Base-by-base conservation (phyloP, 2,329 filamentous ascomycete genomes). In the Ceratocystis albifundus region DNA sequence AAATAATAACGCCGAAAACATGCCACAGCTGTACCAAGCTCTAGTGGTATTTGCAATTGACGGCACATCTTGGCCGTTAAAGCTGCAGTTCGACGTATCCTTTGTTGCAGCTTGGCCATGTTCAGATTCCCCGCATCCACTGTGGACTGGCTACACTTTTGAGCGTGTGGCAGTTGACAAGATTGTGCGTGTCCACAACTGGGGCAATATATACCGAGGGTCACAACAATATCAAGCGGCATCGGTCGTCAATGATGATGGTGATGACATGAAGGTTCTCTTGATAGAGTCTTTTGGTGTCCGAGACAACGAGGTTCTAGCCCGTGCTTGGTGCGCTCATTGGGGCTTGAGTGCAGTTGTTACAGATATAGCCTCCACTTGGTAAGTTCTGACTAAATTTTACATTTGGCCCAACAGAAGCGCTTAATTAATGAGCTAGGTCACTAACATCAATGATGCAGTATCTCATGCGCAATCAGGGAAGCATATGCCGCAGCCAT, bases 401-500 rank as follows among this genome's bases (percentile, higher is more conserved):
- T 59, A 17, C 1, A 30, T 20, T 7, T 36, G 4, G 53, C 8
- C 3, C 55, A 12, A 59, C n/a, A n/a, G 32, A n/a, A n/a, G 2
- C 36, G 12, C 36, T 12, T 41, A 41, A 41, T 36, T 7, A 3
- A 36, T 15, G 32, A 36, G 36, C 45, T 15, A 10, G 48, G 65
- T 30, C 62, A 61, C 65, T 70, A 64, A 72, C 71, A 70, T 69
- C 68, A 55, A 28, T 45, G 1, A 30, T 61, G 46, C 65, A 85
- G 86, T 74, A 84, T 89, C 80, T 82, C 86, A 17, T 91, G 88
- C 73, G 86, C 87, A 8, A 85, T 90, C 67, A 79, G 88, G 68
- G 88, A 90, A 74, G 87, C 88, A 36, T 90, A 88, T 74, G 88
- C 88, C 1, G 87, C 86, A 17, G 86, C 86, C 45, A 74, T 90